A percentile compares a stretch with the other conserved stretches of the same genome.
Conservation (phyloP, 2,329 filamentous ascomycete species). For the Aotearoamyces nothofagi region DNA sequence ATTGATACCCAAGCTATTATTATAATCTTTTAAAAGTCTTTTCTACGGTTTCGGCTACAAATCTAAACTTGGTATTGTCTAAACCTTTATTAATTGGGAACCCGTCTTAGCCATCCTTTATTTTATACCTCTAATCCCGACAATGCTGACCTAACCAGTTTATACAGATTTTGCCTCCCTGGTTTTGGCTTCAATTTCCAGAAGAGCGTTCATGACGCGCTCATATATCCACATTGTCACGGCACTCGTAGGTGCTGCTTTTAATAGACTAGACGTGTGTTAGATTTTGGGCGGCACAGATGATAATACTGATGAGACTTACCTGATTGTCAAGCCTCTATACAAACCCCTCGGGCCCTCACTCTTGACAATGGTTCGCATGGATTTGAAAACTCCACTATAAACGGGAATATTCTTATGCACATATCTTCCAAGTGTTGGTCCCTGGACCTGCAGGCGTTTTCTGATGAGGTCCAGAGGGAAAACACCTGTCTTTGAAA, state of each 20-base stretch:
- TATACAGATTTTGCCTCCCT: neutral
- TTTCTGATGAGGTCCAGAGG: conserved; percentile 88
- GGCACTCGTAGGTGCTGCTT: conserved; percentile 72
- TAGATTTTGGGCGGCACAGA: conserved; percentile 1
- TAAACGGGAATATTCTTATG: conserved; percentile 85
- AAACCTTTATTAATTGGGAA: no score
- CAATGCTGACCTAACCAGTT: no score
- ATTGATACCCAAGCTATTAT: no score
- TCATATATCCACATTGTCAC: conserved; percentile 71
- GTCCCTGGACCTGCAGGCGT: conserved; percentile 87
- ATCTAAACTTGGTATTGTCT: no score
- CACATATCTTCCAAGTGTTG: conserved; percentile 63
- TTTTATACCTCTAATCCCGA: no score
- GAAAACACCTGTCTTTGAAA: conserved; percentile 83
- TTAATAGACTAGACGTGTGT: conserved; percentile 44
- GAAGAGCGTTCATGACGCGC: conserved; percentile 28
- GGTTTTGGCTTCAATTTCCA: conserved; percentile 10
- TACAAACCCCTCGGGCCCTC: conserved; percentile 78
- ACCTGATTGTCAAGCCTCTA: conserved; percentile 65
- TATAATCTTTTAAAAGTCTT: no score
- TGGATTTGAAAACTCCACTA: conserved; percentile 44
- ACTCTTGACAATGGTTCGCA: conserved; percentile 48
- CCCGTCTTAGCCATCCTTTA: no score
- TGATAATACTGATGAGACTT: conserved; percentile 1
- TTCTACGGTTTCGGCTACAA: no score